phyloP scores from a whole-genome alignment of 1,139 yeast species.

The Pneumocystis carinii region DNA sequence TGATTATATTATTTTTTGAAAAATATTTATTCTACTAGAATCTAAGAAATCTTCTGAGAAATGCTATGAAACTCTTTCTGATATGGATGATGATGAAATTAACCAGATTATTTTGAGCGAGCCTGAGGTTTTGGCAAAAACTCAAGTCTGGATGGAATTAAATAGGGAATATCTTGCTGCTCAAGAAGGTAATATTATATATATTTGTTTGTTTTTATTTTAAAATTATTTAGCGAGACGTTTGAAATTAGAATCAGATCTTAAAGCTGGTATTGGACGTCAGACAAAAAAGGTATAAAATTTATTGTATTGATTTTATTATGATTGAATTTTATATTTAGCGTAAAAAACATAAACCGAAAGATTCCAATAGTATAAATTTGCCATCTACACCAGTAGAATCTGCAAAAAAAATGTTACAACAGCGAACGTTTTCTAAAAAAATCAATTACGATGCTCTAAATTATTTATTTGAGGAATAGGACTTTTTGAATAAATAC shows the following conservation, averaged over 20 bases:
- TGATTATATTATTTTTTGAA: slow-evolving; percentile 10
- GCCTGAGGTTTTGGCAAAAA: slow-evolving; percentile 55
- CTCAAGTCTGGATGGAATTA: slow-evolving; percentile 73
- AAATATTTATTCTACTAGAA: background rate
- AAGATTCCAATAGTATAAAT: slow-evolving; percentile 22
- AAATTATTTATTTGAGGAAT: slow-evolving; percentile 38
- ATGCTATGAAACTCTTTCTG: slow-evolving; percentile 34
- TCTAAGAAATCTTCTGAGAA: background rate
- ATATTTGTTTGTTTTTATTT: background rate
- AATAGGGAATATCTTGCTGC: slow-evolving; percentile 74
- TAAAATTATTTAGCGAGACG: slow-evolving; percentile 31
- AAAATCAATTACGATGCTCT: slow-evolving; percentile 77
- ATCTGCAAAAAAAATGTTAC: slow-evolving; percentile 54
- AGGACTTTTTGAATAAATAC: background rate
- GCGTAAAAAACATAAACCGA: slow-evolving; percentile 16
- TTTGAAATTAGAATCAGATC: slow-evolving; percentile 75
- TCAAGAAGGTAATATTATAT: slow-evolving; percentile 41
- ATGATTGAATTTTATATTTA: background rate
- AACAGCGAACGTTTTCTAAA: slow-evolving; percentile 59
- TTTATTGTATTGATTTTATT: background rate
- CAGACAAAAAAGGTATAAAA: slow-evolving; percentile 23
- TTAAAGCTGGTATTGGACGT: slow-evolving; percentile 27
- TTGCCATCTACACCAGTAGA: slow-evolving; percentile 56
- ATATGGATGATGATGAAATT: slow-evolving; percentile 71
- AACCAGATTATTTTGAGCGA: slow-evolving; percentile 43